These are phyloP conservation scores for Nitzschia palea DNA, from an alignment of 108 stramenopile genomes.

Conservation along the genomic window DNA sequence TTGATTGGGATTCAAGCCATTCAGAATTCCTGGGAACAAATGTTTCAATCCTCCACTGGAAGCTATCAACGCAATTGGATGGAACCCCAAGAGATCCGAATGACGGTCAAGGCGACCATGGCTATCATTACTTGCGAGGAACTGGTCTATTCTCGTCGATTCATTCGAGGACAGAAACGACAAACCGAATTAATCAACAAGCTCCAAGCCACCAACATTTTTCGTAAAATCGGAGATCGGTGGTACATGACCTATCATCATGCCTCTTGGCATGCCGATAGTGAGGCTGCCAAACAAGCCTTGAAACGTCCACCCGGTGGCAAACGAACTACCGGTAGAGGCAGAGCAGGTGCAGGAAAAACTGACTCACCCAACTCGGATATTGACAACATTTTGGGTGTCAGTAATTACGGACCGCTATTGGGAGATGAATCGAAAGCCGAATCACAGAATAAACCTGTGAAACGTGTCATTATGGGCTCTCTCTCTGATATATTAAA, in stretches of 20 bases:
- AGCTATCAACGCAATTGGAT: constrained; percentile 60
- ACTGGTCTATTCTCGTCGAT: constrained; percentile 66
- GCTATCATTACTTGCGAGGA: constrained; percentile 84
- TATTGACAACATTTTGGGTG: constrained; percentile 47
- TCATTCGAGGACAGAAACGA: constrained; percentile 50
- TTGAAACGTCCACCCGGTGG: constrained; percentile 21
- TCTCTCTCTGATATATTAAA: constrained; percentile 44
- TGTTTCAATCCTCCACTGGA: constrained; percentile 61
- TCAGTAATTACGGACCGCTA: constrained; percentile 40
- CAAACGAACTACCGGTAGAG: too few species aligned
- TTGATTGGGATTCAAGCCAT: constrained; percentile 65
- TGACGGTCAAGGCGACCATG: constrained; percentile 68
- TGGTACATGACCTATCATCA: constrained; percentile 87
- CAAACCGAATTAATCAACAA: constrained; percentile 67
- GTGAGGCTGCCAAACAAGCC: constrained; percentile 64
- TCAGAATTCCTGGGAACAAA: constrained; percentile 61
- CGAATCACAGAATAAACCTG: constrained; percentile 11
- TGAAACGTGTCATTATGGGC: constrained; percentile 29
- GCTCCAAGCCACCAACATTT: constrained; percentile 78
- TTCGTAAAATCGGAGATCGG: constrained; percentile 71
- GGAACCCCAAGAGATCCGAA: constrained; percentile 69
- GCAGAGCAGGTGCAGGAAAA: background rate
- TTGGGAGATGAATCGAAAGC: constrained; percentile 37
- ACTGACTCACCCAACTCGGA: constrained; percentile 5
- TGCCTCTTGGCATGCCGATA: constrained; percentile 81